Evolutionary conservation across 2,329 filamentous ascomycete genomes (phyloP), one percentile per base, ranked within the genome.

Genomic region (Colletotrichum tropicale): DNA sequence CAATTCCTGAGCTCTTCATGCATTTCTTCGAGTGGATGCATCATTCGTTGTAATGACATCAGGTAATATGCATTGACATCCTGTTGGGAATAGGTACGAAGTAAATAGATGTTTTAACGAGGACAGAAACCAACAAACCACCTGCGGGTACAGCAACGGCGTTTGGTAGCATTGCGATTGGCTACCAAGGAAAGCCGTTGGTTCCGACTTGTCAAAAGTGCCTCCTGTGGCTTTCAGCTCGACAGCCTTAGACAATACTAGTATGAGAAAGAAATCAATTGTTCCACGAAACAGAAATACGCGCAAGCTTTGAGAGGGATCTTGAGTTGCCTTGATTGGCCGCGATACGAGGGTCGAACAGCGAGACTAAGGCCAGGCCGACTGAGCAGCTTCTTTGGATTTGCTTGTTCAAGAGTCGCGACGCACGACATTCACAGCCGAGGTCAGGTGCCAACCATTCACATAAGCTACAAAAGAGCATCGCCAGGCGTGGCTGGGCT

Each of bases 61-160:
- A 0, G 43, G 10, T 21, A 3, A 13, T 8, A 12, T 48, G 43
- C 16, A 48, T 21, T 48, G 10, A 48, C 10, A 1, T 48, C 43
- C 9, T 10, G 5, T 10, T 12, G 10, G 6, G 10, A 48, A 48
- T 21, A n/a, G 2, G n/a, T 21, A 48, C n/a, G 43, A 12, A 48
- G 18, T 48, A 2, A 0, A 48, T 1, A n/a, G 18, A 4, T 21
- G 1, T 21, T 4, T 6, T 48, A 1, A 12, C 9, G 2, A 48
- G 5, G 1, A 48, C 21, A 12, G 18, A 48, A 48, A 21, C 43
- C 18, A 38, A 52, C 9, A 52, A 13, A 52, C 2, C 10, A 5
- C 10, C n/a, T 8, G n/a, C n/a, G n/a, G 3, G 43, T 5, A 13
- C n/a, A 52, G 8, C 16, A 52, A 52, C 43, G 9, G 18, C 18